These are phyloP conservation scores for Mucor plumbeus DNA, from an alignment of 371 early-diverging fungal genomes.

Conservation along the genomic window DNA sequence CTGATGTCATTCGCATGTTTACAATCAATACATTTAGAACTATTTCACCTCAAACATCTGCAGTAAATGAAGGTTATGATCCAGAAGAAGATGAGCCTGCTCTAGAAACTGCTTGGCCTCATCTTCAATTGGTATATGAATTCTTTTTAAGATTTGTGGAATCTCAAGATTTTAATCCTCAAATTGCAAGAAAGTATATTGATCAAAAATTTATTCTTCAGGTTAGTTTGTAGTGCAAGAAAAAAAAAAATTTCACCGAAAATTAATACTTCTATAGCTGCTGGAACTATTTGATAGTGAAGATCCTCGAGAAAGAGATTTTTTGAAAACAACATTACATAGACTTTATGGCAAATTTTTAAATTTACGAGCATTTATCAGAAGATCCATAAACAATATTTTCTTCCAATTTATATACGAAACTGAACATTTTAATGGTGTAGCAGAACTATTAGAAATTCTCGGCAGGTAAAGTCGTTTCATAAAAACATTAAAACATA, in stretches of 20 bases:
- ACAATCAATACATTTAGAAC: conserved; percentile 91
- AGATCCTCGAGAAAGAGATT: conserved; percentile 97
- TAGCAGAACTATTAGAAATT: conserved; percentile 97
- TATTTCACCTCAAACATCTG: conserved; percentile 92
- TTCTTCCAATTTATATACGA: conserved; percentile 98
- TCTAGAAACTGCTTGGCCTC: conserved; percentile 96
- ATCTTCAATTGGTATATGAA: conserved; percentile 95
- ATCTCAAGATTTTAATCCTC: conserved; percentile 94
- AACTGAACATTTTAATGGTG: conserved; percentile 93
- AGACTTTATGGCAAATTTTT: conserved; percentile 97
- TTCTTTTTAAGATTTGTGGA: conserved; percentile 97
- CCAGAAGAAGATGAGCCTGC: conserved; percentile 99
- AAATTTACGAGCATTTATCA: conserved; percentile 92
- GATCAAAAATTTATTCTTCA: conserved; percentile 34
- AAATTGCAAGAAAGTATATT: conserved; percentile 67
- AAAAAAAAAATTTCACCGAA: neutral
- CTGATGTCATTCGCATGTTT: conserved; percentile 92
- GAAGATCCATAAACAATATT: conserved; percentile 95
- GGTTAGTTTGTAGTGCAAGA: conserved; percentile 10
- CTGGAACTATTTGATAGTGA: conserved; percentile 96
- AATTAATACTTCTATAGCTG: conserved; percentile 53
- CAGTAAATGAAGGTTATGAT: conserved; percentile 93
- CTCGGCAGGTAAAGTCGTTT: conserved; percentile 79
- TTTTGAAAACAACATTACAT: conserved; percentile 96
- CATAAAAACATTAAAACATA: neutral